Base-by-base conservation (phyloP, 2,329 filamentous ascomycete species). In the Fusarium hainanense region DNA sequence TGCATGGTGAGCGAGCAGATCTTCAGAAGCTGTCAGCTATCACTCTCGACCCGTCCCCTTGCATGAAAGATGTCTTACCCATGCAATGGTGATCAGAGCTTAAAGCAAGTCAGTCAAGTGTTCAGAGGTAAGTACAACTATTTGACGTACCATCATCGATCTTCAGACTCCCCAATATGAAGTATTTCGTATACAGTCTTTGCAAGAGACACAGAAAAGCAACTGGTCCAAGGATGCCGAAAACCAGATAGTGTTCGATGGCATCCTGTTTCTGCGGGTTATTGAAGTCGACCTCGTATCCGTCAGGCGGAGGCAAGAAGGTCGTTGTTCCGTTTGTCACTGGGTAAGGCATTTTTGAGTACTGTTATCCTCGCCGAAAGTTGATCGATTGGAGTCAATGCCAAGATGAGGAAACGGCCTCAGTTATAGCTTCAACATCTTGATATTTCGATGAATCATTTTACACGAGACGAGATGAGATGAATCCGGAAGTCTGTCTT, bases 231-330 rank as follows among this genome's bases (percentile, higher is more conserved):
- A 75, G 41, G 0, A 77, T 51, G 0, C 68, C 76, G 11, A 76
- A 76, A 2, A 78, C 63, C 1, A 75, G 48, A 16, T 72, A 78
- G 16, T 76, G 71, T 0, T 75, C 54, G 2, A 70, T 16, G 2
- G 68, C 72, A 16, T 66, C 61, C 11, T 74, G 74, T 5, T 61
- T 55, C 14, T 72, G 68, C 0, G 78, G 77, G 16, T 78, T 58
- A 7, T 73, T 66, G 44, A 80, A 79, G 32, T 80, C 60, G 14
- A 79, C 72, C 4, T 65, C 63, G 21, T 78, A 79, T 16, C 68
- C 76, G 3, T 66, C 62, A 2, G 78, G 78, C 2, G 77, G 71
- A 1, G 70, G 12, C 0, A 76, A 41, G 11, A 75, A 55, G 12
- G 69, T 74, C 3, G 59, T 71, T 7, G 73, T 70, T 20, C 75